Evolutionary conservation across 306 rosid species (phyloP).

Genomic region (Hippophae gyantsensis): DNA sequence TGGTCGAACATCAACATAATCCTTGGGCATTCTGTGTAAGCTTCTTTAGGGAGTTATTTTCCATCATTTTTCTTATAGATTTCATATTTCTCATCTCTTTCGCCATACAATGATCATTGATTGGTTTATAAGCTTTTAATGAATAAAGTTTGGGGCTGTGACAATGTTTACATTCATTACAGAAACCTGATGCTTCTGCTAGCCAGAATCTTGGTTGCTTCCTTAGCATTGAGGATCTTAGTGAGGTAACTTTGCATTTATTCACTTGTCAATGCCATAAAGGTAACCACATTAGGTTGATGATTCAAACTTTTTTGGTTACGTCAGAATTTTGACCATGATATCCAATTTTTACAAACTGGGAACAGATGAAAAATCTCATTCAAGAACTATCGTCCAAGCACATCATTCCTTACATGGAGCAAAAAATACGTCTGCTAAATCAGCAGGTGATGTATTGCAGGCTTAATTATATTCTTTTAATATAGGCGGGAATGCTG

Average conservation of each 20-base stretch:
- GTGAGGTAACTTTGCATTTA: constrained; percentile 42
- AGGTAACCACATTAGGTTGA: constrained; percentile 10
- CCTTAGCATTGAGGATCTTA: constrained; percentile 57
- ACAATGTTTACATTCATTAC: constrained; percentile 33
- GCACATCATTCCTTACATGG: constrained; percentile 90
- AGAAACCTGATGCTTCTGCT: constrained; percentile 52
- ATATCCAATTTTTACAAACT: constrained; percentile 29
- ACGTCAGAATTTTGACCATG: constrained; percentile 26
- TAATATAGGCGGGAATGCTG: no score
- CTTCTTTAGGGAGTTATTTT: constrained; percentile 17
- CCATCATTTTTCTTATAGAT: constrained; percentile 4
- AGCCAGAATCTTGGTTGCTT: constrained; percentile 58
- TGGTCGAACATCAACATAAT: constrained; percentile 53
- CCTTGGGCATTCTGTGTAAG: constrained; percentile 80
- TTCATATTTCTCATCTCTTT: neutral
- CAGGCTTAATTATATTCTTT: neutral
- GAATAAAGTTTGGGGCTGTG: constrained; percentile 25
- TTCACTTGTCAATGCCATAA: constrained; percentile 14
- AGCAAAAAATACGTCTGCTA: constrained; percentile 78
- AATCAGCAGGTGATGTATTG: constrained; percentile 70
- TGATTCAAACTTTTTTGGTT: constrained; percentile 19
- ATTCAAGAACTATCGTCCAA: constrained; percentile 85
- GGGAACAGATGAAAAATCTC: constrained; percentile 65
- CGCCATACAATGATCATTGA: neutral
- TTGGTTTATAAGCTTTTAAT: neutral